These are phyloP conservation scores for Fusarium drepaniforme DNA, from an alignment of 2,329 filamentous ascomycete genomes.

Conservation along the genomic window DNA sequence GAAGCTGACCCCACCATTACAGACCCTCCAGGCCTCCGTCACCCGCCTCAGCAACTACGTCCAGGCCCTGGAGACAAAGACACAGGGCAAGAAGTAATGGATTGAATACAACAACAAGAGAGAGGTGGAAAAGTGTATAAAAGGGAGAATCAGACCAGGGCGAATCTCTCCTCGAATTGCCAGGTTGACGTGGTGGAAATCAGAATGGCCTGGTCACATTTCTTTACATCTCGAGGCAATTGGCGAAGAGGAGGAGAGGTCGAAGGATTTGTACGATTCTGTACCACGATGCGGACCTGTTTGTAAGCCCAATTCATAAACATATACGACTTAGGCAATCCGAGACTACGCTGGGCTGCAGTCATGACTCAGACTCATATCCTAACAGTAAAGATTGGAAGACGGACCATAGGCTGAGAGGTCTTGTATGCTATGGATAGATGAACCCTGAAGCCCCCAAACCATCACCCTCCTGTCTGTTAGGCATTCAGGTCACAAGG, in stretches of 20 bases:
- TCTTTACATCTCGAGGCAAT: conserved; percentile 15
- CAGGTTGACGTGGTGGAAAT: conserved; percentile 23
- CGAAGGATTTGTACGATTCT: conserved; percentile 26
- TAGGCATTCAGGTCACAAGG: not conserved
- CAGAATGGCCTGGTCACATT: conserved; percentile 16
- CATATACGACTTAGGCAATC: not conserved
- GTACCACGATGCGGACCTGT: conserved; percentile 21
- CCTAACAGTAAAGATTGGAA: not conserved
- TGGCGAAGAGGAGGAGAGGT: conserved; percentile 8
- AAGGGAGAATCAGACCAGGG: conserved; percentile 13
- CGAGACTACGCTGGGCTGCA: not conserved
- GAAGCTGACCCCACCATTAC: conserved; percentile 15
- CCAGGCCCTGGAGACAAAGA: conserved; percentile 82
- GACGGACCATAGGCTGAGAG: not conserved
- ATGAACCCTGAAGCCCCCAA: not conserved
- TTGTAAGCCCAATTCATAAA: conserved; percentile 21
- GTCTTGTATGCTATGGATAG: not conserved
- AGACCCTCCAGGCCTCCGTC: conserved; percentile 91
- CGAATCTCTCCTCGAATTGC: conserved; percentile 10
- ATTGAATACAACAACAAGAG: conserved; percentile 47
- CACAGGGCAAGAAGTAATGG: conserved; percentile 77
- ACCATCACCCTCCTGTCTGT: not conserved
- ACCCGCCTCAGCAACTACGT: conserved; percentile 89
- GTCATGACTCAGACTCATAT: not conserved
- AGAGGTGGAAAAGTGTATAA: conserved; percentile 34